Conservation (phyloP, 495 filamentous ascomycete genomes). For the Xylaria acuta region DNA sequence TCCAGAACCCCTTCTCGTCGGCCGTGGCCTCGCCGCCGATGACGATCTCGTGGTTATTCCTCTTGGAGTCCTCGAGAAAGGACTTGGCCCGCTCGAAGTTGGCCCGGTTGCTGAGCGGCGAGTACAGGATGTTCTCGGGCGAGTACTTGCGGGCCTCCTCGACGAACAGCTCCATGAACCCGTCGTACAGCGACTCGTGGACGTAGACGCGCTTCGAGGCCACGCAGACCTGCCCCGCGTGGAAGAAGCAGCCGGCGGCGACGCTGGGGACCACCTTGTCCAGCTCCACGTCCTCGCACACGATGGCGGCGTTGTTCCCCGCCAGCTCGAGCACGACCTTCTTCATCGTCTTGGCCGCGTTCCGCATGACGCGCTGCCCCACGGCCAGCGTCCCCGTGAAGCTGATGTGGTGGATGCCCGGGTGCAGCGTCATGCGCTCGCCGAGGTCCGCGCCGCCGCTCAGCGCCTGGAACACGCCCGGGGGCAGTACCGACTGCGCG, state of each 20-base stretch:
- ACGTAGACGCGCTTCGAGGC: constrained; percentile 71
- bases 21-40: constrained; percentile 42
- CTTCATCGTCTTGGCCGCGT: constrained; percentile 67
- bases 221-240: constrained; percentile 63
- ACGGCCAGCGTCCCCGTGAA: constrained; percentile 73
- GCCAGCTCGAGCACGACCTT: constrained; percentile 59
- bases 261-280: constrained; percentile 59
- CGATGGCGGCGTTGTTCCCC: constrained; percentile 72
- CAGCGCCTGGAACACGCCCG: constrained; percentile 70
- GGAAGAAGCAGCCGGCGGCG: constrained; percentile 62
- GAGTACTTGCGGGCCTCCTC: constrained; percentile 59
- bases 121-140: constrained; percentile 52
- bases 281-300: constrained; percentile 71
- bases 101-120: constrained; percentile 66
- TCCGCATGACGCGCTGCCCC: constrained; percentile 68
- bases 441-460: constrained; percentile 72
- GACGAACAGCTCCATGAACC: constrained; percentile 62
- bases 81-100: constrained; percentile 62
- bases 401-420: constrained; percentile 68
- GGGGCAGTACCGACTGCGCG: constrained; percentile 64
- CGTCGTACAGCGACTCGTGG: constrained; percentile 69
- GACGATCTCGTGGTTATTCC: constrained; percentile 52
- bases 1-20: constrained; percentile 52
- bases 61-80: constrained; percentile 52
- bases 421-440: constrained; percentile 61